Conservation (phyloP, 345 rosid genomes). For the Viola odorata region DNA sequence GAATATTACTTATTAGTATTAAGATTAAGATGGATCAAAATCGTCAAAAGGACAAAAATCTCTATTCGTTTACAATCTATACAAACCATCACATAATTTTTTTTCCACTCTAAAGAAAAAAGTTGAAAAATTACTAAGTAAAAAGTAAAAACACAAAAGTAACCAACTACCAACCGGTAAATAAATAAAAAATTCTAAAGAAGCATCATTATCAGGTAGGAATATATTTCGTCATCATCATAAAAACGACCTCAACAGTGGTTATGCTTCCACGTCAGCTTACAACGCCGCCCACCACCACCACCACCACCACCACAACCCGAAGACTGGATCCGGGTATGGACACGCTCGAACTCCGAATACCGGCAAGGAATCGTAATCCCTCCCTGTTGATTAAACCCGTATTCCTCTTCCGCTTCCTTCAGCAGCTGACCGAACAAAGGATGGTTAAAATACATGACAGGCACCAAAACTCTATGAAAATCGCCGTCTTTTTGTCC, state of each 20-base stretch:
- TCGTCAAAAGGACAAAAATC: neutral
- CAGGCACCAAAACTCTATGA: constrained; percentile 74
- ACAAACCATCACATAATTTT: constrained; percentile 1
- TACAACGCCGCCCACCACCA: constrained; percentile 17
- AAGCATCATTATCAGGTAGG: constrained; percentile 9
- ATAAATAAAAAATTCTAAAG: neutral
- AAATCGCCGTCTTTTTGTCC: constrained; percentile 70
- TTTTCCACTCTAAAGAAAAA: no score
- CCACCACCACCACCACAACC: neutral
- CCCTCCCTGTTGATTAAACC: constrained; percentile 76
- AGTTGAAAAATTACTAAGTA: neutral
- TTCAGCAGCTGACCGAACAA: constrained; percentile 67
- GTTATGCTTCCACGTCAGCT: constrained; percentile 33
- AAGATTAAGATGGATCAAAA: no score
- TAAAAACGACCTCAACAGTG: constrained; percentile 6
- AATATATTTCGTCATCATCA: constrained; percentile 22
- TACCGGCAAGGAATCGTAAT: constrained; percentile 82
- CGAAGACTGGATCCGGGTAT: constrained; percentile 51
- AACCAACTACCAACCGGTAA: neutral
- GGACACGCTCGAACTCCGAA: constrained; percentile 76
- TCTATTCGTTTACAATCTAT: constrained; percentile 19
- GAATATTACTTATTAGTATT: no score
- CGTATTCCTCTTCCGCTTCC: constrained; percentile 78
- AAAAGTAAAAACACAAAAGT: neutral
- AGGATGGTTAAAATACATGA: constrained; percentile 89